Conservation (phyloP, 2,329 filamentous ascomycete species). For the Aspergillus ochraceus region DNA sequence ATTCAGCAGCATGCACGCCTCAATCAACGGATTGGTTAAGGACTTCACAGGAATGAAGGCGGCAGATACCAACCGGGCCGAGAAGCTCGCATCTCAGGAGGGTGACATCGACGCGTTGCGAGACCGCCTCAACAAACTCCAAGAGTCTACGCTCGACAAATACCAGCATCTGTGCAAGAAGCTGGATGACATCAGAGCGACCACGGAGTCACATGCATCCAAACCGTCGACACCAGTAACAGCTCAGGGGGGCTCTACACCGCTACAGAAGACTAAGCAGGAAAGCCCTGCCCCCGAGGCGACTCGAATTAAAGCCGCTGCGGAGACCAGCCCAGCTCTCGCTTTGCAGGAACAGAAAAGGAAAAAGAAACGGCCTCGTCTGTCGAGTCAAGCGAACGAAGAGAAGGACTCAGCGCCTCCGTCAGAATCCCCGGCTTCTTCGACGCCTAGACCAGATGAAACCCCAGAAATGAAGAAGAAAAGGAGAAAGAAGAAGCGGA, state of each 20-base stretch:
- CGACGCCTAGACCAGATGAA: not conserved
- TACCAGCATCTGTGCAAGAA: constrained; percentile 7
- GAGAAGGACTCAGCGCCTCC: not conserved
- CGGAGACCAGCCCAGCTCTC: constrained; percentile 6
- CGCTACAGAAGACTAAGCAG: not conserved
- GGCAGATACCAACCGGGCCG: not conserved
- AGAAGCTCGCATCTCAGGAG: not conserved
- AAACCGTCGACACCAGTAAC: not conserved
- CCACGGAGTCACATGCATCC: not conserved
- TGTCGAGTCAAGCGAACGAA: constrained; percentile 4
- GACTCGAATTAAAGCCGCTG: not conserved
- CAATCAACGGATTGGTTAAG: too few relatives aligned
- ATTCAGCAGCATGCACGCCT: too few relatives aligned
- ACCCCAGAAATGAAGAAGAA: constrained; percentile 11
- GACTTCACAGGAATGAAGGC: not conserved
- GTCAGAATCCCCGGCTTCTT: constrained; percentile 5
- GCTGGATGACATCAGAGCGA: constrained; percentile 1
- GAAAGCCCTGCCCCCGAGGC: not conserved
- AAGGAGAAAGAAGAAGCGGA: constrained; percentile 21
- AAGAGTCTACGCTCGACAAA: not conserved
- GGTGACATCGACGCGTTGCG: constrained; percentile 5
- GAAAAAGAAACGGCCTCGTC: constrained; percentile 15
- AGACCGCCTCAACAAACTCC: constrained; percentile 8
- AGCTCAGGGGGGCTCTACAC: not conserved
- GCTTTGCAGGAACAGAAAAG: constrained; percentile 12